A percentile compares a stretch with the other conserved stretches of the same genome.
These are phyloP conservation scores for Poteriospumella lacustris DNA, from an alignment of 108 stramenopile species.

Conservation along the genomic window DNA sequence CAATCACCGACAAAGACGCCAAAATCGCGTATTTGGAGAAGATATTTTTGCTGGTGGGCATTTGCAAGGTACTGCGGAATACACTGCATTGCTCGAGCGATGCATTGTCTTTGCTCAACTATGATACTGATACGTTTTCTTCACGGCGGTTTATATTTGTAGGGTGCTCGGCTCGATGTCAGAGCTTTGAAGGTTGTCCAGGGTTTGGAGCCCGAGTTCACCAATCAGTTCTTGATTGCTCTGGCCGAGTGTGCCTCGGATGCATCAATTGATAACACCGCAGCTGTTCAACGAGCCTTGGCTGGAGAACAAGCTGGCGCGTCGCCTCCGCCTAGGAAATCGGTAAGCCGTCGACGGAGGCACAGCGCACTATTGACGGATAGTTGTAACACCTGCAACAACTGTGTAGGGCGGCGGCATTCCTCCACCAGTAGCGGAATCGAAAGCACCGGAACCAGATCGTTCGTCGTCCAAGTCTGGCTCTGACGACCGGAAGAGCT, in stretches of 20 bases:
- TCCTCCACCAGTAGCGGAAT: constrained; percentile 17
- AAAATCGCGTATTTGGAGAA: constrained; percentile 36
- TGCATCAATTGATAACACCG: constrained; percentile 29
- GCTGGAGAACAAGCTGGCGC: constrained; percentile 28
- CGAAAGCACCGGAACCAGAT: background rate
- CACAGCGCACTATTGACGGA: too few relatives aligned
- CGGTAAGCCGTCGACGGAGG: background rate
- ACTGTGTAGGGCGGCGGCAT: too few relatives aligned
- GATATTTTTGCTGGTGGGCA: constrained; percentile 29
- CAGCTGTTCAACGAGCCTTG: constrained; percentile 30
- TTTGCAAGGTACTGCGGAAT: too few relatives aligned
- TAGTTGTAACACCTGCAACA: too few relatives aligned
- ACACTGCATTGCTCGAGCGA: too few relatives aligned
- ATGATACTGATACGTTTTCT: too few relatives aligned
- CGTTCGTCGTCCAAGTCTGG: background rate
- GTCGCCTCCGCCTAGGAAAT: constrained; percentile 32
- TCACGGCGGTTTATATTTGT: too few relatives aligned
- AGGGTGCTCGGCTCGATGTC: constrained; percentile 28
- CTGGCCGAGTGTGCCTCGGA: constrained; percentile 41
- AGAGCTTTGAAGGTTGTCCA: constrained; percentile 33
- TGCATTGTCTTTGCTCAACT: too few relatives aligned
- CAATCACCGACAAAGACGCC: constrained; percentile 32
- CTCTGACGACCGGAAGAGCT: too few relatives aligned
- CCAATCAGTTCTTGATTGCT: constrained; percentile 29
- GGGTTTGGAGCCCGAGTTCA: constrained; percentile 35